Base-by-base conservation (phyloP, 192 early-diverging fungal species). In the Obelidium mucronatum region DNA sequence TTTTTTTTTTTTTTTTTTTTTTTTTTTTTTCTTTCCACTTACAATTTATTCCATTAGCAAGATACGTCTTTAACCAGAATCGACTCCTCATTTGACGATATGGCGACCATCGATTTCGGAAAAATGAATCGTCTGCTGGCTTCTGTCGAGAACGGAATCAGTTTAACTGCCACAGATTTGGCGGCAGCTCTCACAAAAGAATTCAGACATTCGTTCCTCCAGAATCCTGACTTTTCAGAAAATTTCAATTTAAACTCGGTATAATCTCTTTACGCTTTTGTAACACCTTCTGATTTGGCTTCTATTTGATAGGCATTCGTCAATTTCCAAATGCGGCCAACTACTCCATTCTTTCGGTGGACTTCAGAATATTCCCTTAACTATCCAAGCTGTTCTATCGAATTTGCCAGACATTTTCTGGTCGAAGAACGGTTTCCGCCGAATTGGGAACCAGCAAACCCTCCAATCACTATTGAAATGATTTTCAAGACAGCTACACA, bases 1-100 rank as follows among this genome's bases (percentile, higher is more conserved):
- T 52, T 17, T 17, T 17, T 52, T n/a, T 52, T 52, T 52, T n/a
- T 52, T 52, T 52, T 52, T n/a, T n/a, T n/a, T n/a, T n/a, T n/a
- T n/a, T n/a, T n/a, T n/a, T n/a, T n/a, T n/a, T n/a, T n/a, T n/a
- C n/a, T n/a, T n/a, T n/a, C 44, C 0, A 48, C 8, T 48, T 19
- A 19, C 19, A 0, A 6, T 48, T 48, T 48, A 15, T 6, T 19
- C 11, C 11, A 48, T 8, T 6, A 60, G 58, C 58, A 60, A 8
- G 58, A 60, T 60, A 24, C 58, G 33, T 60, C 58, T 60, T 60
- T 60, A 34, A 60, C 58, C 24, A 8, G 58, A 60, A 34, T 19
- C 0, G 58, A 60, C 24, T 8, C 58, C 8, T 60, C 13, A 13
- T 60, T 6, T 6, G 58, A 24, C 6, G 58, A 60, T 33, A 24